Evolutionary conservation across 768 basidiomycete species (phyloP), one percentile per base, ranked within the genome.

Genomic region (Termitomyces heimii): DNA sequence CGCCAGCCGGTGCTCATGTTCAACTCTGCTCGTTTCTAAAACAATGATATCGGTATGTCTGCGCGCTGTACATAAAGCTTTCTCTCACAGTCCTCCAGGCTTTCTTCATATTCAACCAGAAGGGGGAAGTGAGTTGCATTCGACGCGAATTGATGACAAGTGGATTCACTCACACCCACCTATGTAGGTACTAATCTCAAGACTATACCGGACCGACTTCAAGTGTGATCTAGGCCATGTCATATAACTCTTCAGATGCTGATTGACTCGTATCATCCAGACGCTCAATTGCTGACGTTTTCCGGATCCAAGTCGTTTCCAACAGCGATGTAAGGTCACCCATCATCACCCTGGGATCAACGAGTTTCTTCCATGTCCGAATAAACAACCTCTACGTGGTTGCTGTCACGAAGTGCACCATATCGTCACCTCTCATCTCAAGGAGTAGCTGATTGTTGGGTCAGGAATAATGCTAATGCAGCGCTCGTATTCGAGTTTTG

Each of bases 31-130:
- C 31, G 43, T 48, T 29, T 40, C 20, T 53, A 53, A 37, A n/a
- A 61, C 26, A 32, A 71, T 71, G 70, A 71, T 71, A 53, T 71
- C 70, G 47, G 70, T 71, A 62, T 45, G 63, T 40, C 45, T 39
- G 35, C 20, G 9, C 34, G 13, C 12, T 57, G 9, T 18, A 16
- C 12, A 45, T 48, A 13, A 34, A 44, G 1, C 12, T 32, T n/a
- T 44, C n/a, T 32, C 54, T 58, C 34, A 57, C 48, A 14, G 5
- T 10, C 54, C 53, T 26, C 51, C 63, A 98, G 95, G 95, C 92
- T 48, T 98, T 98, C 84, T 98, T 98, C 73, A 93, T 98, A 57
- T 97, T 98, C 81, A 99, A 98, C 69, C 94, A 95, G 73, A 98
- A 98, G 73, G 97, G 97, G 72, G 97, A 98, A 83, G 96, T 94